These are phyloP conservation scores for Fusarium sp. DNA, from an alignment of 2,329 filamentous ascomycete species.

Conservation along the genomic window DNA sequence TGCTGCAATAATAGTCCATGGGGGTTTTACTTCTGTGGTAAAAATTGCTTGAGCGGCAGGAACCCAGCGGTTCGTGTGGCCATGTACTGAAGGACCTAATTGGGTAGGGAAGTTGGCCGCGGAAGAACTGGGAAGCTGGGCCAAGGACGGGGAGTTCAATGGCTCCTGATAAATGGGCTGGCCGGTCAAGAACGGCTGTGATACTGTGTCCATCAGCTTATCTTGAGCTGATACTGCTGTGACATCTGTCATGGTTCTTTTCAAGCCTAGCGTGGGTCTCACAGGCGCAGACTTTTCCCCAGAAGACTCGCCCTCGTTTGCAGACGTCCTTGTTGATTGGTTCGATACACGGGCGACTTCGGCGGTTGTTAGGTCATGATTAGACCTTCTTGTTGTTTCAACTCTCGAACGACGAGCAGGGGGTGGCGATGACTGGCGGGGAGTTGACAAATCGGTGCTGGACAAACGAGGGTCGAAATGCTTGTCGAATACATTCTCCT, in stretches of 20 bases:
- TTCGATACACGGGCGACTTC: conserved; percentile 52
- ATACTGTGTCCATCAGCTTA: conserved; percentile 84
- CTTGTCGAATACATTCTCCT: conserved; percentile 85
- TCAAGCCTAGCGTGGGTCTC: conserved; percentile 70
- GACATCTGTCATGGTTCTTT: conserved; percentile 88
- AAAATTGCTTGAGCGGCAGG: conserved; percentile 96
- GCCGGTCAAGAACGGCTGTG: conserved; percentile 76
- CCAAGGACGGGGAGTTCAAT: conserved; percentile 54
- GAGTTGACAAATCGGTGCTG: conserved; percentile 58
- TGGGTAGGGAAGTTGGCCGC: conserved; percentile 56
- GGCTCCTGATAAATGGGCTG: conserved; percentile 50
- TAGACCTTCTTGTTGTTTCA: conserved; percentile 26
- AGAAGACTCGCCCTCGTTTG: conserved; percentile 64
- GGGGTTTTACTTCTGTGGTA: conserved; percentile 87
- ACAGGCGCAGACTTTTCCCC: conserved; percentile 62
- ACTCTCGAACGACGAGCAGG: conserved; percentile 34
- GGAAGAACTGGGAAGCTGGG: conserved; percentile 51
- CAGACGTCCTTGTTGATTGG: conserved; percentile 62
- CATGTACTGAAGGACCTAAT: conserved; percentile 74
- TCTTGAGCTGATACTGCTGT: conserved; percentile 78
- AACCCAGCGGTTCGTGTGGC: conserved; percentile 88
- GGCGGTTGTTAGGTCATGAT: conserved; percentile 23
- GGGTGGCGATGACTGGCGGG: conserved; percentile 49
- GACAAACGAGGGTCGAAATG: conserved; percentile 70
- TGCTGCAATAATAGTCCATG: conserved; percentile 95